These are phyloP conservation scores for Mycocentrospora acerina DNA, from an alignment of 2,329 filamentous ascomycete genomes.

Conservation along the genomic window DNA sequence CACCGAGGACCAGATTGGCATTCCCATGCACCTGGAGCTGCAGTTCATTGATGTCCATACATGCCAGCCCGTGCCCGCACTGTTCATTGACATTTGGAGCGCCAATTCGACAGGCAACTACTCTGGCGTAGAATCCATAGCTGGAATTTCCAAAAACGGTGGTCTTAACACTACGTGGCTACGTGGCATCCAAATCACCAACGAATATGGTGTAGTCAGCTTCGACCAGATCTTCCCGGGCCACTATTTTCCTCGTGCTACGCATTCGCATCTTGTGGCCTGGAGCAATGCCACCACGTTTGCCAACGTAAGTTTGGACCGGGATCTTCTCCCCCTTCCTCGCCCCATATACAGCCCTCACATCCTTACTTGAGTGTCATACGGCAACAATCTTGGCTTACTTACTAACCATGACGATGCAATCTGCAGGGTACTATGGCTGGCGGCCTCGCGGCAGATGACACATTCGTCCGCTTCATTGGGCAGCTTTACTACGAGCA, in stretches of 20 bases:
- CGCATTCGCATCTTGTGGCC: slow-evolving; percentile 10
- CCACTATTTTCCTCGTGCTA: slow-evolving; percentile 23
- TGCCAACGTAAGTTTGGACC: too few species aligned
- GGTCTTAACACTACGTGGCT: not conserved
- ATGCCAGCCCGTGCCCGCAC: slow-evolving; percentile 50
- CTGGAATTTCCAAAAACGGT: not conserved
- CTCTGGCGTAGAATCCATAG: not conserved
- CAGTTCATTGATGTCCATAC: slow-evolving; percentile 56
- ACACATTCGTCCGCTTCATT: too few species aligned
- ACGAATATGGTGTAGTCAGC: slow-evolving; percentile 48
- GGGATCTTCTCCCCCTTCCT: too few species aligned
- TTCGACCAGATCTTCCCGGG: slow-evolving; percentile 50
- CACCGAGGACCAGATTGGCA: slow-evolving; percentile 47
- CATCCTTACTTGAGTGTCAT: too few species aligned
- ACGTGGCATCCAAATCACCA: slow-evolving; percentile 39
- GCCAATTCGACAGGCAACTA: slow-evolving; percentile 20
- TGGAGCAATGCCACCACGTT: slow-evolving; percentile 33
- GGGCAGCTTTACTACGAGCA: too few species aligned
- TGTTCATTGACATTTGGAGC: slow-evolving; percentile 55
- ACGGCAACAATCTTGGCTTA: too few species aligned
- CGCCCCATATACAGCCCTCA: too few species aligned
- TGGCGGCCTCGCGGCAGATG: too few species aligned
- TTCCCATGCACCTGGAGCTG: slow-evolving; percentile 50
- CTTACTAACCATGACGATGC: too few species aligned
- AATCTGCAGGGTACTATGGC: too few species aligned